Evolutionary conservation across 345 rosid genomes (phyloP).

Genomic region (Populus alba): DNA sequence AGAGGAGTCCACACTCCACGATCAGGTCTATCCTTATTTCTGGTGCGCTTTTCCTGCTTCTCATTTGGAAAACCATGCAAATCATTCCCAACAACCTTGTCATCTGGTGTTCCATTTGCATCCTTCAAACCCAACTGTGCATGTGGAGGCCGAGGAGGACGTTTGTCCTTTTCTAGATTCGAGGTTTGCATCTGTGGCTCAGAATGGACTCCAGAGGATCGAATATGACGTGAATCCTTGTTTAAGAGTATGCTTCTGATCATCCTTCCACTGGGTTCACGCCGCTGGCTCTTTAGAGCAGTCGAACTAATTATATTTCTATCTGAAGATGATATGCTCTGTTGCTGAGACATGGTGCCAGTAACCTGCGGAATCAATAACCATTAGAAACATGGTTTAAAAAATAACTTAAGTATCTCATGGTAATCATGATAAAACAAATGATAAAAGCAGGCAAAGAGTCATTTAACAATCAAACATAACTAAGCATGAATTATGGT

Average conservation of each 20-base stretch:
- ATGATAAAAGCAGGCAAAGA: neutral
- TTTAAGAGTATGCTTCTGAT: conserved; percentile 47
- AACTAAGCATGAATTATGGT: neutral
- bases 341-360: conserved; percentile 27
- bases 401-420: neutral
- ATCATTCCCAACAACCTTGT: conserved; percentile 46
- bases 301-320: conserved; percentile 32
- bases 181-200: conserved; percentile 43
- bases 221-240: conserved; percentile 48
- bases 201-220: conserved; percentile 31
- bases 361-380: conserved; percentile 25
- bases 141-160: conserved; percentile 44
- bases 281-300: conserved; percentile 41
- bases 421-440: neutral
- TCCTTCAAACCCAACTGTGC: conserved; percentile 40
- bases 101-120: conserved; percentile 40
- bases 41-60: conserved; percentile 48
- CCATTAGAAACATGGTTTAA: neutral
- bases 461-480: neutral
- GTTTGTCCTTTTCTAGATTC: conserved; percentile 43
- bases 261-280: conserved; percentile 41
- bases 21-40: conserved; percentile 74
- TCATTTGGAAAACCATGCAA: conserved; percentile 33
- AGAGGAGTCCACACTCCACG: conserved; percentile 72
- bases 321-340: conserved; percentile 30